Conservation (phyloP, 2,329 filamentous ascomycete genomes). For the Colletotrichum nymphaeae region DNA sequence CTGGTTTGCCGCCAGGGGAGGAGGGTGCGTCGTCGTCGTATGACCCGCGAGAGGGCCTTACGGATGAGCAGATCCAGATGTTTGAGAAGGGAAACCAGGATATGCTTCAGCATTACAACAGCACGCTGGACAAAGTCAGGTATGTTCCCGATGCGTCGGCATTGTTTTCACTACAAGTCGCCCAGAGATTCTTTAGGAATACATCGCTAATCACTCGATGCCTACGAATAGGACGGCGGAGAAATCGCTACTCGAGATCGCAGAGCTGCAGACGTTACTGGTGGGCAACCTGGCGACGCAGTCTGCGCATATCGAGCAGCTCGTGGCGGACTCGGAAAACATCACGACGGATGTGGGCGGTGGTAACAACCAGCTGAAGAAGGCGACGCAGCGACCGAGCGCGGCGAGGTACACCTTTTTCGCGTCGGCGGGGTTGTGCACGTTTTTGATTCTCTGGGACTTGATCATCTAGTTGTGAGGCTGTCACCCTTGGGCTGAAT, state of each 20-base stretch:
- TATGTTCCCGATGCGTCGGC: no score
- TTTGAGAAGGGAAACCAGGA: slow-evolving; percentile 94
- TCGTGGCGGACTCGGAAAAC: slow-evolving; percentile 84
- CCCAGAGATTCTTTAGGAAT: no score
- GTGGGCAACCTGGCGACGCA: slow-evolving; percentile 88
- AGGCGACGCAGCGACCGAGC: slow-evolving; percentile 78
- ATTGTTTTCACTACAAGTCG: no score
- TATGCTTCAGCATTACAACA: slow-evolving; percentile 93
- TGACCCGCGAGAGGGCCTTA: slow-evolving; percentile 65
- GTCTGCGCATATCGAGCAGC: slow-evolving; percentile 87
- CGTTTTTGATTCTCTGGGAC: slow-evolving; percentile 83
- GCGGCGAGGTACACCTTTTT: slow-evolving; percentile 84
- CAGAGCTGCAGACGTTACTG: slow-evolving; percentile 89
- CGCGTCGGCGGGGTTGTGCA: slow-evolving; percentile 79
- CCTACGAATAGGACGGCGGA: slow-evolving; percentile 90
- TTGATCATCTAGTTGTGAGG: slow-evolving; percentile 61
- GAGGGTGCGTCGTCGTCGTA: slow-evolving; percentile 38
- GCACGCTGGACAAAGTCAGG: slow-evolving; percentile 94
- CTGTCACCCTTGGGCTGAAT: not conserved
- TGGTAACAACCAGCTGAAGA: slow-evolving; percentile 92
- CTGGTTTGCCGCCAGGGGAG: slow-evolving; percentile 37
- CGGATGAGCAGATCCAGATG: slow-evolving; percentile 87
- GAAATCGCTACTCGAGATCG: slow-evolving; percentile 90
- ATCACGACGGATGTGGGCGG: slow-evolving; percentile 89
- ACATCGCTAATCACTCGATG: no score